phyloP scores from a whole-genome alignment of 1,284 basidiomycete species.

The Meira nashicola region DNA sequence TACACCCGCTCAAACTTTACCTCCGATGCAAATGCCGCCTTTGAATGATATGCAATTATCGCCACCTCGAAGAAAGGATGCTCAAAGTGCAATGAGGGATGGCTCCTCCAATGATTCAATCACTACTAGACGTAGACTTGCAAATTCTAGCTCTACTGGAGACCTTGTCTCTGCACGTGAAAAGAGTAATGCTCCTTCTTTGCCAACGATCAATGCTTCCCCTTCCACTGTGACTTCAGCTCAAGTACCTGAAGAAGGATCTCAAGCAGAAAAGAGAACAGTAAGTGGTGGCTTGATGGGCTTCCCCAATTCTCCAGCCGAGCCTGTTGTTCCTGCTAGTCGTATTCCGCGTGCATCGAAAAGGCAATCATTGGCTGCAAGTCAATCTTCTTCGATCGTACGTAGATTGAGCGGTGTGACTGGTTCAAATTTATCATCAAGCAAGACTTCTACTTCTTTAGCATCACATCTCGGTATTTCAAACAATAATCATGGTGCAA shows the following conservation, averaged over 20 bases:
- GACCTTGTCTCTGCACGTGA: background rate
- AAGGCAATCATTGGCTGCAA: background rate
- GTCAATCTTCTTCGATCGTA: background rate
- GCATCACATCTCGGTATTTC: conserved; percentile 42
- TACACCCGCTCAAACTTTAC: conserved; percentile 59
- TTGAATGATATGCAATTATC: conserved; percentile 61
- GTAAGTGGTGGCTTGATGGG: too few species aligned
- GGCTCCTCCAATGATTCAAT: too few species aligned
- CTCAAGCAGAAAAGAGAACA: background rate
- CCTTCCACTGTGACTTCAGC: background rate
- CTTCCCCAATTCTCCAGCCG: background rate
- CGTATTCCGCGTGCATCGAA: conserved; percentile 30
- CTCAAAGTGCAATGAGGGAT: too few species aligned
- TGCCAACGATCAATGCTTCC: conserved; percentile 10
- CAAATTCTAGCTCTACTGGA: conserved; percentile 15
- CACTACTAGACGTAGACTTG: background rate
- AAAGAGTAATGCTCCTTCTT: background rate
- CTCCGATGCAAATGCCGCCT: conserved; percentile 79
- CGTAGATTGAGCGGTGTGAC: conserved; percentile 11
- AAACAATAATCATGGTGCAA: conserved; percentile 21
- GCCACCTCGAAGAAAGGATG: conserved; percentile 52
- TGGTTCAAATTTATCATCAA: conserved; percentile 16
- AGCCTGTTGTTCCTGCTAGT: conserved; percentile 19
- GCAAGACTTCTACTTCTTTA: conserved; percentile 37
- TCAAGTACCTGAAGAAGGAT: background rate